Conservation (phyloP, 257 asterid species). For the Fraxinus excelsior region DNA sequence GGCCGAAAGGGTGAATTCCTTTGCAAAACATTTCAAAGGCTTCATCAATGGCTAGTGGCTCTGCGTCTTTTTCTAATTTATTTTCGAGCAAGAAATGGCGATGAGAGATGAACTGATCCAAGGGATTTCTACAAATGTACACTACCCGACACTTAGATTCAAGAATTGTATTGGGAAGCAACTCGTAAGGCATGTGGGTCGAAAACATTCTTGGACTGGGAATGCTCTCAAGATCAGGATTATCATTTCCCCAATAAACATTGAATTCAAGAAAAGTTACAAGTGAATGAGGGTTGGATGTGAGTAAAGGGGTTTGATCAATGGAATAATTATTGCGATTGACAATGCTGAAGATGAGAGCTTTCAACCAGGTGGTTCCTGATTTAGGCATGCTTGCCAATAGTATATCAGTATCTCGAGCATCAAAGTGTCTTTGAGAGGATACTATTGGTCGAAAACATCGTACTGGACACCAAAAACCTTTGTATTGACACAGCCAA, state of each 20-base stretch:
- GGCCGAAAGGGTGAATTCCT: constrained; percentile 21
- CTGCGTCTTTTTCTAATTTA: background rate
- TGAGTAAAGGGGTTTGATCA: constrained; percentile 19
- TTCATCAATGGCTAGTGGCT: background rate
- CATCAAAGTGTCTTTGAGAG: constrained; percentile 12
- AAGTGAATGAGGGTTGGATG: constrained; percentile 21
- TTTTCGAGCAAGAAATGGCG: constrained; percentile 6
- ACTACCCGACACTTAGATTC: constrained; percentile 16
- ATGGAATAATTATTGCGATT: constrained; percentile 11
- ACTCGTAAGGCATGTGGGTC: constrained; percentile 22
- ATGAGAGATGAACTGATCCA: constrained; percentile 27
- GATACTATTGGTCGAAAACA: background rate
- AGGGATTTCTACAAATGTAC: constrained; percentile 29
- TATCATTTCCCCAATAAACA: background rate
- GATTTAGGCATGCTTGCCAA: constrained; percentile 36
- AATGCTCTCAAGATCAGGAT: constrained; percentile 8
- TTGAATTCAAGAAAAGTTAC: constrained; percentile 21
- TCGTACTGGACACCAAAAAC: constrained; percentile 24
- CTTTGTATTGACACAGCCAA: constrained; percentile 12
- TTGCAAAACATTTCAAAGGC: constrained; percentile 17
- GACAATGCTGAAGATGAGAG: constrained; percentile 29
- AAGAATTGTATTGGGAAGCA: constrained; percentile 1
- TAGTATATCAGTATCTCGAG: constrained; percentile 23
- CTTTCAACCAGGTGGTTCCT: constrained; percentile 41
- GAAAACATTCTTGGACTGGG: constrained; percentile 21